These are phyloP conservation scores for Chrysosporium keratinophilum DNA, from an alignment of 2,329 filamentous ascomycete genomes.

Conservation along the genomic window DNA sequence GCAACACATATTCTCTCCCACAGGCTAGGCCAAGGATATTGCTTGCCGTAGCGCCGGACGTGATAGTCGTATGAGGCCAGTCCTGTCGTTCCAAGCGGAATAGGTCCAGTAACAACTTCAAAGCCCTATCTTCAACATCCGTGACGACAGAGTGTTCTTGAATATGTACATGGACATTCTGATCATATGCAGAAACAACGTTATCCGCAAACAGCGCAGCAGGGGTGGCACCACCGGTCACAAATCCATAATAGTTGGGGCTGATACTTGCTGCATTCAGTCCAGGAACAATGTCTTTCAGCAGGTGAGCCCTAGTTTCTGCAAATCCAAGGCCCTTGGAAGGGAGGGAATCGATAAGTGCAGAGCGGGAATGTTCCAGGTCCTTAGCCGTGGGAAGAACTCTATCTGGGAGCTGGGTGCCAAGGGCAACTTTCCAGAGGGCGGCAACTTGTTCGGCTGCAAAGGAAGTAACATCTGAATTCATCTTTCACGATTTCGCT, in stretches of 20 bases:
- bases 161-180: slow-evolving; percentile 76
- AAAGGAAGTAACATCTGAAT: background rate
- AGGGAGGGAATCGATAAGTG: slow-evolving; percentile 25
- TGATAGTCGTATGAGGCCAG: slow-evolving; percentile 69
- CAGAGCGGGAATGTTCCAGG: slow-evolving; percentile 26
- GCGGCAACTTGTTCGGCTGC: background rate
- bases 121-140: slow-evolving; percentile 61
- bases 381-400: slow-evolving; percentile 26
- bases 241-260: slow-evolving; percentile 74
- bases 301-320: slow-evolving; percentile 29
- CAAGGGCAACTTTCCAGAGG: background rate
- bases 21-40: slow-evolving; percentile 57
- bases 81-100: slow-evolving; percentile 46
- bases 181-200: slow-evolving; percentile 68
- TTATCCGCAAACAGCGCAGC: slow-evolving; percentile 74
- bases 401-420: slow-evolving; percentile 23
- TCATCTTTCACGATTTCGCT: background rate
- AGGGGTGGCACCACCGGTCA: slow-evolving; percentile 71
- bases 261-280: slow-evolving; percentile 57
- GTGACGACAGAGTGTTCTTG: slow-evolving; percentile 65
- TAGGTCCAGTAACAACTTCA: slow-evolving; percentile 59
- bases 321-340: slow-evolving; percentile 25
- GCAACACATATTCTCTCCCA: slow-evolving; percentile 53
- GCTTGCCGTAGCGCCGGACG: slow-evolving; percentile 60
- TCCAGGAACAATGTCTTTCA: slow-evolving; percentile 39